These are phyloP conservation scores for Penicillium sp. DNA, from an alignment of 2,329 filamentous ascomycete species.

Conservation along the genomic window DNA sequence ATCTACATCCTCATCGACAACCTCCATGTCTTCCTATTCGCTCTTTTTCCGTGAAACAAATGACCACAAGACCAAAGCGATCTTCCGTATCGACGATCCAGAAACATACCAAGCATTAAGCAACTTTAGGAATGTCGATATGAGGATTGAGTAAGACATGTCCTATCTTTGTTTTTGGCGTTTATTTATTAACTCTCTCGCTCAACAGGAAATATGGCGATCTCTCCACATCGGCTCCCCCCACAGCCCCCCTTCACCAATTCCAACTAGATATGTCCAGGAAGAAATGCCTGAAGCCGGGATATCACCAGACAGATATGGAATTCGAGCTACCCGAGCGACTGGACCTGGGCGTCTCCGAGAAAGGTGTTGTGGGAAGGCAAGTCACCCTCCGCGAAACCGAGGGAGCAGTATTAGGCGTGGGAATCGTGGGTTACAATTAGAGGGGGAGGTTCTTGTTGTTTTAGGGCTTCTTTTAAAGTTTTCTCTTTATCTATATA, in stretches of 20 bases:
- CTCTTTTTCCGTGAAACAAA: conserved; percentile 34
- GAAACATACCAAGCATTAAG: conserved; percentile 26
- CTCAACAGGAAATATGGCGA: conserved; percentile 25
- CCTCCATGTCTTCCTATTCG: conserved; percentile 30
- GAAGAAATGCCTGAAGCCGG: neutral
- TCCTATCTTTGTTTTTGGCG: no score
- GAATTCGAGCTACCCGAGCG: conserved; percentile 34
- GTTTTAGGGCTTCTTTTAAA: no score
- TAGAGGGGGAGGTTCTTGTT: conserved; percentile 11
- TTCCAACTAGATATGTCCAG: conserved; percentile 29
- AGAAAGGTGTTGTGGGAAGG: conserved; percentile 39
- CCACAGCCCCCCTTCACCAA: conserved; percentile 28
- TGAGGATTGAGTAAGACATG: conserved; percentile 42
- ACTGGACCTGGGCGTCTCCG: conserved; percentile 40
- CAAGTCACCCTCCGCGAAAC: conserved; percentile 34
- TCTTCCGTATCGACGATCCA: conserved; percentile 33
- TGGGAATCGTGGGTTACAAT: conserved; percentile 41
- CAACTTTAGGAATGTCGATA: conserved; percentile 25
- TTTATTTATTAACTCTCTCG: no score
- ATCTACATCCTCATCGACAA: conserved; percentile 14
- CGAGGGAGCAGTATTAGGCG: conserved; percentile 29
- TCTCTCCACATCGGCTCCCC: conserved; percentile 21
- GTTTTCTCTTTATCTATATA: no score
- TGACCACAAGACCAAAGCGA: conserved; percentile 24
- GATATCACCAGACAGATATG: conserved; percentile 15